Base-by-base conservation (phyloP, 2,329 filamentous ascomycete species). In the Venturia nashicola region DNA sequence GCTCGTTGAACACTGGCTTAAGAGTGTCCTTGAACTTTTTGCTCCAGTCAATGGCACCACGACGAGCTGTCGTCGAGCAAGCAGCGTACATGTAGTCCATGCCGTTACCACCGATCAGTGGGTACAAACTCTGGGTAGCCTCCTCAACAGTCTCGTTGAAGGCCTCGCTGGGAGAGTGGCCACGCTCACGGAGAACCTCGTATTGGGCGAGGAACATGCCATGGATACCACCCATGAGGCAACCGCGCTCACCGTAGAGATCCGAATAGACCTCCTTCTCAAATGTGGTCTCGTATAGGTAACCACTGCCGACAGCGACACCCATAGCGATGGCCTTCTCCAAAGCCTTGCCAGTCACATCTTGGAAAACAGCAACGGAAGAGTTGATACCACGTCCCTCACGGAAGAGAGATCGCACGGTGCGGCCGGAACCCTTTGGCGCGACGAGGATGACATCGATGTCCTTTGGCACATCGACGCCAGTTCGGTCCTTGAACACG, bases 71-170 rank as follows among this genome's bases (percentile, higher is more conserved):
- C 76, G 94, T 99, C 68, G 93, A 97, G 89, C 94, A 99, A 71
- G 94, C 94, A 77, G 93, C 92, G 83, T 95, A 99, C 94, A 99
- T 99, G 91, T 95, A 99, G 84, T 99, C 94, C 94, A 99, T 97
- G 75, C 94, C 94, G 81, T 97, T 89, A 80, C 85, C 86, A 75
- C 93, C 94, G 75, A 99, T 99, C 75, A 99, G 85, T 69, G 94
- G 94, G 86, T 99, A 99, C 75, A 99, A 84, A 70, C 86, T 91
- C 86, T 99, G 94, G 62, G 94, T 99, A 69, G 94, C 94, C 86
- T 99, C 94, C 86, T 99, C 94, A 71, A 99, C 94, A 70, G 94
- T 99, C 91, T 99, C 94, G 86, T 99, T 99, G 89, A 99, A 99
- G 70, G 94, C 94, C 83, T 99, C 94, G 72, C 89, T 93, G 77